Percentiles rank a stretch among this genome's conserved stretches.
phyloP scores from a whole-genome alignment of 306 rosid species.

The Quercus berberidifolia region DNA sequence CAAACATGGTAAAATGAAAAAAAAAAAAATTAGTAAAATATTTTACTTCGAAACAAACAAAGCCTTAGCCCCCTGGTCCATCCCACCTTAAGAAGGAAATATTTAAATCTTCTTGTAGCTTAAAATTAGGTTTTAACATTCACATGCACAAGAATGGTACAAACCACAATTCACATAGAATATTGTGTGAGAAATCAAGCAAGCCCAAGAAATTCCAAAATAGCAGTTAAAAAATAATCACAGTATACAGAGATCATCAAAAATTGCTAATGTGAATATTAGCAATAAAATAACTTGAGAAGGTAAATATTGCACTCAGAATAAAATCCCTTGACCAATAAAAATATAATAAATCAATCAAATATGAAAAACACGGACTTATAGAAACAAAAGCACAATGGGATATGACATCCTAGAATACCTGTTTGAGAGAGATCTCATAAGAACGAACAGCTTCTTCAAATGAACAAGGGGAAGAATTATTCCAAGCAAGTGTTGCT shows the following conservation, averaged over 20 bases:
- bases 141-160: not conserved
- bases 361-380: constrained; percentile 5
- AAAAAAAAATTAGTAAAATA: too few relatives aligned
- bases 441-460: constrained; percentile 57
- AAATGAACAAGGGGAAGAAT: constrained; percentile 55
- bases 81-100: not conserved
- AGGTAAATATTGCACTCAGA: not conserved
- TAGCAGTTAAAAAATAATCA: not conserved
- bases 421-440: constrained; percentile 70
- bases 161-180: not conserved
- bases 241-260: not conserved
- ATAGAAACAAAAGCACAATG: constrained; percentile 16
- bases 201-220: not conserved
- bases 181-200: not conserved
- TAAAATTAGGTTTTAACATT: not conserved
- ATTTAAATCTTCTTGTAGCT: not conserved
- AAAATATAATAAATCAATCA: not conserved
- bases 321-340: too few relatives aligned
- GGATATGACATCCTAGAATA: constrained; percentile 15
- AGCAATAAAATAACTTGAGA: not conserved
- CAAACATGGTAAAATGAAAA: too few relatives aligned
- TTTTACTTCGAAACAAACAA: too few relatives aligned
- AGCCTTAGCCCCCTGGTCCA: too few relatives aligned
- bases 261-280: not conserved
- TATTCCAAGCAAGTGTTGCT: constrained; percentile 81